Conservation (phyloP, 768 basidiomycete species). For the Agaricus subrufescens region DNA sequence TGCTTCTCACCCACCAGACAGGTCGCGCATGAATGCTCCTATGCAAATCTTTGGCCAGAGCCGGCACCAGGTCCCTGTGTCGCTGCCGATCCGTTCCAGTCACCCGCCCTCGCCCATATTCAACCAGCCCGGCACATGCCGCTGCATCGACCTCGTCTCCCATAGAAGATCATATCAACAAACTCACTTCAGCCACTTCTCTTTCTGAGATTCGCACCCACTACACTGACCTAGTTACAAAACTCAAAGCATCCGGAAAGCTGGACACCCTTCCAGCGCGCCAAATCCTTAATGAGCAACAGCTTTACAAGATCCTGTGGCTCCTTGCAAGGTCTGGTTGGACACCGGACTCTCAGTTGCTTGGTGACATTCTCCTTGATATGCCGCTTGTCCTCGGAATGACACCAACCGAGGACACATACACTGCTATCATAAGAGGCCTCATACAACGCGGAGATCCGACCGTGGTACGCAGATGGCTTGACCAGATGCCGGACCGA, state of each 20-base stretch:
- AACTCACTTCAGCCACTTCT: conserved; percentile 20
- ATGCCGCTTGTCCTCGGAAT: conserved; percentile 43
- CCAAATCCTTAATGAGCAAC: conserved; percentile 16
- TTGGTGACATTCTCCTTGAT: conserved; percentile 48
- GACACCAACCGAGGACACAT: conserved; percentile 38
- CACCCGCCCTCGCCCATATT: conserved; percentile 3
- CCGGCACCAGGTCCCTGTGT: conserved; percentile 21
- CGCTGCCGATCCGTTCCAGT: not conserved
- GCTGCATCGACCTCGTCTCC: conserved; percentile 16
- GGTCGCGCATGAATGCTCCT: conserved; percentile 62
- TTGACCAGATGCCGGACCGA: conserved; percentile 47
- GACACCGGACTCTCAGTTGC: conserved; percentile 47
- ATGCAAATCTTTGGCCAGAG: conserved; percentile 37
- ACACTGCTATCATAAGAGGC: conserved; percentile 44
- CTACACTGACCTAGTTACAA: conserved; percentile 28
- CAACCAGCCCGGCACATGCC: not conserved
- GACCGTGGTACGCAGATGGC: conserved; percentile 43
- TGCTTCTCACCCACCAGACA: conserved; percentile 13
- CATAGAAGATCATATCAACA: conserved; percentile 12
- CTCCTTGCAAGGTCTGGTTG: conserved; percentile 48
- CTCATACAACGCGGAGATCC: conserved; percentile 41
- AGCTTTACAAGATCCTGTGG: conserved; percentile 37
- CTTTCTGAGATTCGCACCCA: conserved; percentile 29
- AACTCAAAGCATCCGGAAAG: conserved; percentile 17
- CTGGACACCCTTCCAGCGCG: not conserved